Evolutionary conservation across 768 basidiomycete genomes (phyloP), one percentile per base, ranked within the genome.

Genomic region (Porphyrellus cyaneotinctus): DNA sequence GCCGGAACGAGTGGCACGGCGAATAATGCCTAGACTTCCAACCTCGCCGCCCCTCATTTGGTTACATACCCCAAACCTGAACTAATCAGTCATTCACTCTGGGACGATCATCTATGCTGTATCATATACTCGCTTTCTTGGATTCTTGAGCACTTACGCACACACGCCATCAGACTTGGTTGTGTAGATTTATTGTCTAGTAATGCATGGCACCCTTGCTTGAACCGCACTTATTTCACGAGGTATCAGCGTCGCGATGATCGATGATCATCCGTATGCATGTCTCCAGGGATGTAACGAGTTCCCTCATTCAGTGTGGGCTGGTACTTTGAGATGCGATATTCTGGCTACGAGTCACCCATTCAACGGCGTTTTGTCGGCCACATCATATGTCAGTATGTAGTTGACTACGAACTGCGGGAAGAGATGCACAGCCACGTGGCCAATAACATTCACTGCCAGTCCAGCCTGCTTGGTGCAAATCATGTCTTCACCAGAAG

Each of bases 401-500:
- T 3, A 35, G 15, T 17, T 6, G 15, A 28, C 26, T 28, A 14
- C 15, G 14, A 3, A 17, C 15, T 17, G 14, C 33, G 35, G 20
- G 15, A 15, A n/a, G n/a, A n/a, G 31, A 1, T 50, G 48, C 58
- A 49, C 52, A 51, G 57, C 45, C 59, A 59, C 52, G 50, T 54
- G 49, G 43, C 47, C 42, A 44, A 42, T 6, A 10, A n/a, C 14
- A n/a, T 17, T 11, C 41, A 13, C 12, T 13, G 31, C 20, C 20
- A 18, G n/a, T n/a, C n/a, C n/a, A n/a, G n/a, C n/a, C 41, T 32
- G 26, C 18, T 31, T 35, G 45, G 47, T 35, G 36, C 26, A 26
- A 50, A 24, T 23, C 43, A 84, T 83, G 84, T 81, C 91, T 71
- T 69, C 81, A 28, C 88, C 89, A 43, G 83, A 94, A 77, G 77